Percentiles rank a stretch among this genome's conserved stretches.
Conservation (phyloP, 345 rosid species). For the Dipteronia dyeriana region DNA sequence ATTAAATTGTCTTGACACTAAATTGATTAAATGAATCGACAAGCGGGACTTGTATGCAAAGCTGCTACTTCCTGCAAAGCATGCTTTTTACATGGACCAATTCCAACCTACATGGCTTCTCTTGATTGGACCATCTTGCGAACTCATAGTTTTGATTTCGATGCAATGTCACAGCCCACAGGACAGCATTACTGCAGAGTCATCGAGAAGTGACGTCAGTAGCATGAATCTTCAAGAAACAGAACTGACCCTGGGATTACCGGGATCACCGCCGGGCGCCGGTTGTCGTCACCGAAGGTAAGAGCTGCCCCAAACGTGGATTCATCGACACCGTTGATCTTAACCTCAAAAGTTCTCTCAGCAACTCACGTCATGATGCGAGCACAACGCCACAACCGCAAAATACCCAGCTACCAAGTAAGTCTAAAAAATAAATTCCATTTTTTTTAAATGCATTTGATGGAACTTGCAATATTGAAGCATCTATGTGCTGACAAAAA, state of each 20-base stretch:
- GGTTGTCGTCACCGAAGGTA: not conserved
- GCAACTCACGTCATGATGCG: no score
- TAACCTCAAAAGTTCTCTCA: not conserved
- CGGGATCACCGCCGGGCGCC: slow-evolving; percentile 4
- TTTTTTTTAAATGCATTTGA: not conserved
- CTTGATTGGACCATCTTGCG: not conserved
- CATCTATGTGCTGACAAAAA: no score
- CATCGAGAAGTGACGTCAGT: slow-evolving; percentile 22
- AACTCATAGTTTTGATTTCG: no score
- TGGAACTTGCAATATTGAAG: not conserved
- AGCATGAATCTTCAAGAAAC: slow-evolving; percentile 24
- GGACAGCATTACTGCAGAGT: not conserved
- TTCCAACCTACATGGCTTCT: slow-evolving; percentile 16
- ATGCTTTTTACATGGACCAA: not conserved
- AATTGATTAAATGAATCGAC: slow-evolving; percentile 24
- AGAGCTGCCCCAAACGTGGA: slow-evolving; percentile 15
- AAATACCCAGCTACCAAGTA: slow-evolving; percentile 26
- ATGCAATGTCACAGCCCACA: slow-evolving; percentile 3
- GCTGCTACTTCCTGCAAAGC: not conserved
- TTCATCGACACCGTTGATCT: slow-evolving; percentile 17
- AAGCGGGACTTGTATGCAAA: slow-evolving; percentile 16
- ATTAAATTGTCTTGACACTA: no score
- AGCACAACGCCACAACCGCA: not conserved
- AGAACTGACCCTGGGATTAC: slow-evolving; percentile 31
- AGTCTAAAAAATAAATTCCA: not conserved